Base-by-base conservation (phyloP, 495 filamentous ascomycete genomes). In the Podospora tetraspora region DNA sequence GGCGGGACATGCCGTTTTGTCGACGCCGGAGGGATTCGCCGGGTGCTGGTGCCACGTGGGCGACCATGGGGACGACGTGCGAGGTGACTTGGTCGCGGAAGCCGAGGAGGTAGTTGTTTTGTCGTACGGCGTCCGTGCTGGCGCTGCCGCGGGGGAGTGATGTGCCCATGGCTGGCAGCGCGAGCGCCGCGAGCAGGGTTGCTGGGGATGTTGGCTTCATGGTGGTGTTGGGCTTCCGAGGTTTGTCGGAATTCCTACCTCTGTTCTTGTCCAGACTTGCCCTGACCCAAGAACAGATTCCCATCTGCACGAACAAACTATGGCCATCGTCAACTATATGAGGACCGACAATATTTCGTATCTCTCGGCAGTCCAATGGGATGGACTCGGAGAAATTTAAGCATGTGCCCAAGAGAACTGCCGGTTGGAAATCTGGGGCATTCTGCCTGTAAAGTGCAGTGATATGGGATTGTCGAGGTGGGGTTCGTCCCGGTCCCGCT, bases 391-490 rank as follows among this genome's bases (percentile, higher is more conserved):
- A 24, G 63, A 56, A 9, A 64, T n/a, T 30, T 21, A 27, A 23
- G 19, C 24, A 11, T 59, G 22, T 24, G n/a, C 29, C 12, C 37
- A 29, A 23, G 21, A 66, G 56, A 52, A 52, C 43, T 66, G 65
- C 65, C 65, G 65, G 65, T 21, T 30, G 16, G 24, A 9, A 19
- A n/a, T 59, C 30, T 59, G 25, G 64, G 57, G 65, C 24, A 37
- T 37, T 66, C 60, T 66, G 65, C 65, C 65, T 66, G 22, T 66
- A 66, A 25, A 66, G 57, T 66, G 65, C 65, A 10, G 32, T 32
- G 57, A 66, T 66, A 66, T 66, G 64, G 60, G 25, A 27, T 13
- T 60, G 58, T 27, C 58, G 58, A 27, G 13, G n/a, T n/a, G n/a
- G 58, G 23, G 58, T 60, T 24, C 6, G 12, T 60, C 2, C 27